A percentile compares a stretch with the other conserved stretches of the same genome.
Conservation (phyloP, 1,284 basidiomycete genomes). For the Pisolithus thermaeus region DNA sequence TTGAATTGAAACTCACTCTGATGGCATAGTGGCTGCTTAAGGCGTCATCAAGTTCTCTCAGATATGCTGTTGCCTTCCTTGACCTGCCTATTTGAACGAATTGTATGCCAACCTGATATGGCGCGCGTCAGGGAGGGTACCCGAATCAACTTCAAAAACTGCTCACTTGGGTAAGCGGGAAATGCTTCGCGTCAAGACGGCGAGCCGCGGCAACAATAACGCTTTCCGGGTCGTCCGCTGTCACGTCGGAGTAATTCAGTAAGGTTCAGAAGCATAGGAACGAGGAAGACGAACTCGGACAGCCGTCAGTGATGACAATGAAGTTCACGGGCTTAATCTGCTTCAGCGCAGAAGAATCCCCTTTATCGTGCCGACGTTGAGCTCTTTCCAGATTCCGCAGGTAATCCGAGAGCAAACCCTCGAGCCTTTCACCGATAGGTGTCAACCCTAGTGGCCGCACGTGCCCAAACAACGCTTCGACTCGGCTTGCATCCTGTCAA, state of each 20-base stretch:
- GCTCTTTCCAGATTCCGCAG: constrained; percentile 38
- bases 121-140: constrained; percentile 1
- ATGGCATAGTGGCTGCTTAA: constrained; percentile 30
- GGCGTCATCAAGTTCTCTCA: constrained; percentile 45
- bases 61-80: constrained; percentile 37
- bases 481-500: constrained; percentile 23
- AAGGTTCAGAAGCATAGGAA: background rate
- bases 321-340: constrained; percentile 52
- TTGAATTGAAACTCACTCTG: constrained; percentile 25
- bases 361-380: constrained; percentile 23
- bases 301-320: constrained; percentile 60
- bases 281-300: constrained; percentile 36
- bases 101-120: constrained; percentile 45
- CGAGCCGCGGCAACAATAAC: constrained; percentile 45
- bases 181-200: constrained; percentile 42
- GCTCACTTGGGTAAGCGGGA: constrained; percentile 48
- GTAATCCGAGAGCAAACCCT: constrained; percentile 41
- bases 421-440: constrained; percentile 45
- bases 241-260: background rate
- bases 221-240: constrained; percentile 46
- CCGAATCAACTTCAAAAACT: background rate
- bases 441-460: constrained; percentile 42
- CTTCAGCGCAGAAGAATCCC: constrained; percentile 25
- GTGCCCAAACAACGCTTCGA: constrained; percentile 38
- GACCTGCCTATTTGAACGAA: constrained; percentile 57